These are phyloP conservation scores for Lodderomyces oxycetoniae DNA, from an alignment of 1,139 yeast genomes.

Conservation along the genomic window DNA sequence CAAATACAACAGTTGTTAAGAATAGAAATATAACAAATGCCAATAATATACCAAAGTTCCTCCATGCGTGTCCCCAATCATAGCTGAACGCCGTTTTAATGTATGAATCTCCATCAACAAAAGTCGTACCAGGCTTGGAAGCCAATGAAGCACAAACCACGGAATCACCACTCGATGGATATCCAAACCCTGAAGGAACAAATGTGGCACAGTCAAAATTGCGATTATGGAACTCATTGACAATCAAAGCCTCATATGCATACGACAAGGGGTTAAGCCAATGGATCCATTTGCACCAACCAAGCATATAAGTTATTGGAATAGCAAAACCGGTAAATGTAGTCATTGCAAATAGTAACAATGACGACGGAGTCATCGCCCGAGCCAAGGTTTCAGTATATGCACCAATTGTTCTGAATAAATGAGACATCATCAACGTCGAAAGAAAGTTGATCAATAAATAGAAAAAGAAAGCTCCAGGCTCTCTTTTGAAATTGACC, in stretches of 20 bases:
- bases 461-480: slow-evolving; percentile 59
- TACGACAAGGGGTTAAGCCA: slow-evolving; percentile 55
- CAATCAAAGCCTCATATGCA: slow-evolving; percentile 52
- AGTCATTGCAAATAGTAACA: slow-evolving; percentile 47
- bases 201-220: slow-evolving; percentile 42
- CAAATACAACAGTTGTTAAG: slow-evolving; percentile 48
- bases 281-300: slow-evolving; percentile 61
- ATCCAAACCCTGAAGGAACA: slow-evolving; percentile 50
- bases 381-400: slow-evolving; percentile 50
- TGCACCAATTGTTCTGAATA: slow-evolving; percentile 60
- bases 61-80: slow-evolving; percentile 64
- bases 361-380: slow-evolving; percentile 61
- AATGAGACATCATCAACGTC: slow-evolving; percentile 50
- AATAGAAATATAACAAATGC: slow-evolving; percentile 56
- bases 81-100: slow-evolving; percentile 45
- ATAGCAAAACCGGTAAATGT: slow-evolving; percentile 59
- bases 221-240: slow-evolving; percentile 51
- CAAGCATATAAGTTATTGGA: slow-evolving; percentile 54
- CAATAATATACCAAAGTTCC: slow-evolving; percentile 70
- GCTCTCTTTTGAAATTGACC: slow-evolving; percentile 49
- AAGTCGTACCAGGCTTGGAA: slow-evolving; percentile 49
- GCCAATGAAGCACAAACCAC: slow-evolving; percentile 64
- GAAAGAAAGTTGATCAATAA: slow-evolving; percentile 41
- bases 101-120: slow-evolving; percentile 58
- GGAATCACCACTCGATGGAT: slow-evolving; percentile 15